Evolutionary conservation across 2,329 filamentous ascomycete genomes (phyloP).

Genomic region (Zasmidium cellare): DNA sequence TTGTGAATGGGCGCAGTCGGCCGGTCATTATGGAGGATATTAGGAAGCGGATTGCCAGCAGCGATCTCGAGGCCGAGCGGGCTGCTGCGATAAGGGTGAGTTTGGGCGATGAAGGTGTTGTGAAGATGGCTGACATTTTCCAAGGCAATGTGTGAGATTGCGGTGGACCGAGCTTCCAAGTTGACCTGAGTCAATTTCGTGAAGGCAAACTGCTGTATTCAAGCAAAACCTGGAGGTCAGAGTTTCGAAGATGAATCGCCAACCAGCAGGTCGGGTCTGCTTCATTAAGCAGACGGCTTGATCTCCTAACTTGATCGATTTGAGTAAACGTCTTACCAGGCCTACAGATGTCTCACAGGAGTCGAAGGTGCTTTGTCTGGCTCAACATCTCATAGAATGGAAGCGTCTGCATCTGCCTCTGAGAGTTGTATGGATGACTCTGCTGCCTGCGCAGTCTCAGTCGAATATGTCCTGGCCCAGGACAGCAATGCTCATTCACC

Average conservation of each 20-base stretch:
- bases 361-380: too few relatives aligned
- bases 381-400: too few relatives aligned
- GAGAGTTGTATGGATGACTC: too few relatives aligned
- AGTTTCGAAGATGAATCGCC: not conserved
- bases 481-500: too few relatives aligned
- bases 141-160: constrained; percentile 90
- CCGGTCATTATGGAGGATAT: constrained; percentile 80
- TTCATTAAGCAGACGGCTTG: too few relatives aligned
- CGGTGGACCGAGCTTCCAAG: constrained; percentile 73
- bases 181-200: constrained; percentile 36
- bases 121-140: constrained; percentile 18
- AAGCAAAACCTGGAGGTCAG: not conserved
- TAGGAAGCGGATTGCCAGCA: constrained; percentile 68
- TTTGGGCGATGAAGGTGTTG: constrained; percentile 2
- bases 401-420: too few relatives aligned
- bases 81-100: constrained; percentile 71
- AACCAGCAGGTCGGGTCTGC: not conserved
- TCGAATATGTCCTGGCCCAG: too few relatives aligned
- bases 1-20: constrained; percentile 79
- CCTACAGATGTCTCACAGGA: too few relatives aligned
- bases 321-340: too few relatives aligned
- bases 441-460: too few relatives aligned
- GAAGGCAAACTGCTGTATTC: not conserved
- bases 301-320: too few relatives aligned
- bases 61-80: constrained; percentile 67